phyloP scores from a whole-genome alignment of 352 stramenopile genomes.

The Peronosclerospora sorghi region DNA sequence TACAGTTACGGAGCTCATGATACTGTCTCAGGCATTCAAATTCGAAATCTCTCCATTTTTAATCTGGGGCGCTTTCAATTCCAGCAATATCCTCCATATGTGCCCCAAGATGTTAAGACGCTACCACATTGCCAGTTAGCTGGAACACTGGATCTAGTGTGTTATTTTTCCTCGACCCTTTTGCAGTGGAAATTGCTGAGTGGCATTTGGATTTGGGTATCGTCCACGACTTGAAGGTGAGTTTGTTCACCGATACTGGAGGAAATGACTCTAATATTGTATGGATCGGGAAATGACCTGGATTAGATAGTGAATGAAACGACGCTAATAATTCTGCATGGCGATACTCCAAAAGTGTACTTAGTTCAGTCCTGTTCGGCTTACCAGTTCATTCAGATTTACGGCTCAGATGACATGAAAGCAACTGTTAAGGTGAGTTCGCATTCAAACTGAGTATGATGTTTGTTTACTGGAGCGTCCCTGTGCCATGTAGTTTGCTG shows the following conservation, averaged over 20 bases:
- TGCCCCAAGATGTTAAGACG: conserved; percentile 27
- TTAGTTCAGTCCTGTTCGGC: conserved; percentile 61
- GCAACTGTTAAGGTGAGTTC: conserved; percentile 57
- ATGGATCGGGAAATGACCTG: neutral
- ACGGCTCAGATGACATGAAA: conserved; percentile 42
- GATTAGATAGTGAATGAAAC: conserved; percentile 57
- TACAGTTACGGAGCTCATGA: too few relatives aligned
- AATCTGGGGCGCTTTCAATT: conserved; percentile 70
- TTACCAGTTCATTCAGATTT: conserved; percentile 64
- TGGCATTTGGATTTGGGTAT: conserved; percentile 81
- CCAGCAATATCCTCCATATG: conserved; percentile 43
- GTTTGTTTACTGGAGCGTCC: too few relatives aligned
- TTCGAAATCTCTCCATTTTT: conserved; percentile 69
- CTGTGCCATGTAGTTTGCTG: conserved; percentile 32
- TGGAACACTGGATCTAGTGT: conserved; percentile 75
- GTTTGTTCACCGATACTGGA: neutral
- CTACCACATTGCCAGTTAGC: conserved; percentile 54
- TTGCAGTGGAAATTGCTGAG: conserved; percentile 76
- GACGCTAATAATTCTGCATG: conserved; percentile 58
- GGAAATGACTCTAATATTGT: too few relatives aligned
- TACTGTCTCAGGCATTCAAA: conserved; percentile 44
- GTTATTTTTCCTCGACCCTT: conserved; percentile 74
- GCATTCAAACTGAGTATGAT: too few relatives aligned
- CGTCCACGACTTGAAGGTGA: conserved; percentile 78
- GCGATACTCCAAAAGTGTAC: conserved; percentile 63